A percentile compares a stretch with the other conserved stretches of the same genome.
phyloP scores from a whole-genome alignment of 257 asterid genomes.

The Gentiana straminea region DNA sequence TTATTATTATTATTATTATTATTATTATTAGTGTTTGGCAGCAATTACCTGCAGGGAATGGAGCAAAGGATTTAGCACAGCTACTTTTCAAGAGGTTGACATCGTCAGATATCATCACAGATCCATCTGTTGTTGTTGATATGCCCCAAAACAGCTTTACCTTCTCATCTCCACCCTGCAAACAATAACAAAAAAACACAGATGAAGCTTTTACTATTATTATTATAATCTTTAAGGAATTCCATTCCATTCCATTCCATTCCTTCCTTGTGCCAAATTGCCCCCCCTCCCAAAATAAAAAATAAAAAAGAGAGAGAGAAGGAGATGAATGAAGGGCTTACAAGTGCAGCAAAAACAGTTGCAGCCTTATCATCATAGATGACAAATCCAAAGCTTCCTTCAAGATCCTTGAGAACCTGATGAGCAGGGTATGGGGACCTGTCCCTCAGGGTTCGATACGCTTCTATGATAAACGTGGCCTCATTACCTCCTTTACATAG shows the following conservation, averaged over 20 bases:
- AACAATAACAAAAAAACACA: not conserved
- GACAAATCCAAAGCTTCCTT: constrained; percentile 83
- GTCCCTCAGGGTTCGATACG: constrained; percentile 84
- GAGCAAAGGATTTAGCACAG: constrained; percentile 85
- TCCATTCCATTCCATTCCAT: too few species aligned
- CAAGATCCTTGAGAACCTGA: constrained; percentile 77
- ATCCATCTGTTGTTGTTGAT: constrained; percentile 55
- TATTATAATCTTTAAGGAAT: too few species aligned
- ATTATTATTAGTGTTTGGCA: not conserved
- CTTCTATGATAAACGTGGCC: constrained; percentile 64
- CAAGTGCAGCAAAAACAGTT: constrained; percentile 77
- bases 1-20: not conserved
- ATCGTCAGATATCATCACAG: constrained; percentile 79
- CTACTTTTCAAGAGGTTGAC: constrained; percentile 51
- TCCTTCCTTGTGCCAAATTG: too few species aligned
- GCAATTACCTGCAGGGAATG: constrained; percentile 78
- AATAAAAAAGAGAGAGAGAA: too few species aligned
- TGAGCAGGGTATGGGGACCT: constrained; percentile 93
- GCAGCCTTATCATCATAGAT: constrained; percentile 70
- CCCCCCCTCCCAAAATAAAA: too few species aligned
- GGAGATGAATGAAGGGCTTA: constrained; percentile 19
- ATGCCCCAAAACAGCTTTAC: constrained; percentile 77
- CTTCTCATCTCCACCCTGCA: constrained; percentile 65
- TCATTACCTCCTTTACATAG: constrained; percentile 61
- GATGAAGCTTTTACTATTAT: too few species aligned